Base-by-base conservation (phyloP, 2,329 filamentous ascomycete genomes). In the Trichoderma hamatum region DNA sequence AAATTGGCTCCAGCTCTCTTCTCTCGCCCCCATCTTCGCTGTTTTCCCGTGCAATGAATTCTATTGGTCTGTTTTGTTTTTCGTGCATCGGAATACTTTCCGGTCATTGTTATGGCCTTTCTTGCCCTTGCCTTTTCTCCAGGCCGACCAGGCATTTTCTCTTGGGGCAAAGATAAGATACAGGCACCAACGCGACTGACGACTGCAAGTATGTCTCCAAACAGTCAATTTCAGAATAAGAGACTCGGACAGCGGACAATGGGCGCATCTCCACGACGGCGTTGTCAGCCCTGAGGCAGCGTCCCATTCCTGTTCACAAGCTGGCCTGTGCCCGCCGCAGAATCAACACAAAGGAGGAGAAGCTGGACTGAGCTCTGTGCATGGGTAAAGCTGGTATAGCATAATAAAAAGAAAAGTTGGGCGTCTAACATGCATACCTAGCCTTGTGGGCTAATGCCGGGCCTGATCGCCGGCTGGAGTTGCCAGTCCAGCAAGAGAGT, bases 261-360 rank as follows among this genome's bases (percentile, higher is more conserved):
- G 63, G 63, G 14, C 14, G 36, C 63, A 49, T 58, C 34, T 51
- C 63, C 63, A 58, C 28, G 54, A 59, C 28, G 28, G 63, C 63
- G 63, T 39, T 43, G 54, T 34, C 52, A 36, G 63, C 52, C 21
- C 16, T 16, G 39, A 59, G 58, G 63, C 63, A 32, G 26, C 34
- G 10, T 51, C 28, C 16, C 5, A 14, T 51, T 32, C n/a, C 54
- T 66, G 63, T 66, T 66, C 63, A 51, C 63, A 34, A 3, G 28
- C 63, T 66, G 63, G 63, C 54, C 63, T 66, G 63, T 66, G 63
- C 63, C 54, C 54, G 36, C 26, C 28, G 32, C n/a, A 32, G n/a
- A 46, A 21, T 58, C 36, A 66, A 46, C 63, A 56, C 52, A 28
- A 66, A 49, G 52, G 62, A 46, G 62, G 26, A 66, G 52, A 14